phyloP scores from a whole-genome alignment of 2,329 filamentous ascomycete genomes.

The Penicillium thymicola region DNA sequence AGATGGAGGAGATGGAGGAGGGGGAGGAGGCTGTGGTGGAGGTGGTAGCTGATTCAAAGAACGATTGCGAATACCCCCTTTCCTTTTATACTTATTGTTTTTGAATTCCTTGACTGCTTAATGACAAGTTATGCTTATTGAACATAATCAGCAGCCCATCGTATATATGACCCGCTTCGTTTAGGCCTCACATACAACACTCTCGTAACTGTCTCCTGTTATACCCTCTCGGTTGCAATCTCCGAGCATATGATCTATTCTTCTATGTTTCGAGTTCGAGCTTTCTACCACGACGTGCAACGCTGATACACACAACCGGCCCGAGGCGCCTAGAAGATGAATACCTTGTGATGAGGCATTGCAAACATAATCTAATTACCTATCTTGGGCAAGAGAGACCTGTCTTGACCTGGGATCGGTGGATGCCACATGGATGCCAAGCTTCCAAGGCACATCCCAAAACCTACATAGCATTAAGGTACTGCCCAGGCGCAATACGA shows the following conservation, averaged over 20 bases:
- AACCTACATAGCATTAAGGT: neutral
- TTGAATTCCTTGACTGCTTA: neutral
- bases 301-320: neutral
- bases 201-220: neutral
- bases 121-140: neutral
- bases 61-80: neutral
- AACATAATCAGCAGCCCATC: neutral
- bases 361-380: neutral
- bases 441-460: neutral
- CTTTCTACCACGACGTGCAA: neutral
- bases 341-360: neutral
- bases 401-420: neutral
- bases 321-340: neutral
- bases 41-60: neutral
- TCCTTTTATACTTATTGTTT: no score
- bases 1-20: neutral
- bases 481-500: no score
- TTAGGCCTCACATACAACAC: neutral
- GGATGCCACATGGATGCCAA: neutral
- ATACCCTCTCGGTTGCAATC: neutral
- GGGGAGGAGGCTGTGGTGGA: conserved; percentile 2
- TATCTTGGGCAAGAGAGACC: neutral
- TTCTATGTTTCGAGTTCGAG: no score
- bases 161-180: neutral
- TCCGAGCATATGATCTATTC: no score